These are phyloP conservation scores for Porphyrellus sp. DNA, from an alignment of 1,284 basidiomycete genomes.

Conservation along the genomic window DNA sequence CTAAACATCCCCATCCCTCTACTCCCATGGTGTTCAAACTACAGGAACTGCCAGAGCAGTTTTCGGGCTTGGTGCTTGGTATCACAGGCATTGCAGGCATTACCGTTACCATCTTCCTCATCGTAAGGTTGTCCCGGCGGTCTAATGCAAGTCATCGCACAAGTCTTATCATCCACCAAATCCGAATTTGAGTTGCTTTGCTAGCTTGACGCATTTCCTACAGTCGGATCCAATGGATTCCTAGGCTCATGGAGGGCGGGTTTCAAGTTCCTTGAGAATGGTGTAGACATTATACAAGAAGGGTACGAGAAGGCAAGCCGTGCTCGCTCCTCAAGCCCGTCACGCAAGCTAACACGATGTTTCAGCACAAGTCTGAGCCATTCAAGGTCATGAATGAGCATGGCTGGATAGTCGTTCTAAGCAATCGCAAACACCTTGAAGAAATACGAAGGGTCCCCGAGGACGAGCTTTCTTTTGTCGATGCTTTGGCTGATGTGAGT, in stretches of 20 bases:
- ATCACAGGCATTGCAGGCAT: neutral
- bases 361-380: neutral
- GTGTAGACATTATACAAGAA: neutral
- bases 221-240: neutral
- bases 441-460: neutral
- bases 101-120: neutral
- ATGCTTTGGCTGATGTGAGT: neutral
- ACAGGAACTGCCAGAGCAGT: too few species aligned
- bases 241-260: neutral
- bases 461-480: neutral
- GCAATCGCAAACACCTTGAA: neutral
- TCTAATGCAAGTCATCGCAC: neutral
- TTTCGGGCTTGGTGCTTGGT: too few species aligned
- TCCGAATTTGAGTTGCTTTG: neutral
- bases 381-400: neutral
- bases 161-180: neutral
- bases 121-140: neutral
- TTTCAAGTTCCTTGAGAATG: neutral
- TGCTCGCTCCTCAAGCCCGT: too few species aligned
- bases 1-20: too few species aligned
- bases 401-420: neutral
- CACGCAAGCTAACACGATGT: neutral
- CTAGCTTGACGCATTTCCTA: slow-evolving; percentile 1
- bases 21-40: too few species aligned
- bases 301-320: neutral